Base-by-base conservation (phyloP, 2,329 filamentous ascomycete species). In the Aulographum hederae region DNA sequence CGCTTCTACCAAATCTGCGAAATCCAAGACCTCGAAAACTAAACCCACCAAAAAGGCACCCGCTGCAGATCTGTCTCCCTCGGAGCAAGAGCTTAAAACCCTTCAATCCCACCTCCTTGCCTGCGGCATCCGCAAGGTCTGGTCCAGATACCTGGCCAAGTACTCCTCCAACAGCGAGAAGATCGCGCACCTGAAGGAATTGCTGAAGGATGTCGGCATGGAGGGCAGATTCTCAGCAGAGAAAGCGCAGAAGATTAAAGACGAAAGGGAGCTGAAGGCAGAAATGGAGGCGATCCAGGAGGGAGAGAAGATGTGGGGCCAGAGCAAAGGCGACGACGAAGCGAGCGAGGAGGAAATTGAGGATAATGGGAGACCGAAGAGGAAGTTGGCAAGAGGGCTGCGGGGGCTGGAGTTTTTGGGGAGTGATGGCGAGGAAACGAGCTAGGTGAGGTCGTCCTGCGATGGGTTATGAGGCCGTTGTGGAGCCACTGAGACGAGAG, bases 71-170 rank as follows among this genome's bases (percentile, higher is more conserved):
- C 8, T 8, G 8, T 31, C 29, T 6, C 8, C 11, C 8, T 14
- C 35, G n/a, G 34, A 36, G 14, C 23, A 32, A 8, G 33, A 92
- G 50, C 78, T 94, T 48, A 95, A 93, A 53, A 78, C 74, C 30
- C 62, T 95, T 3, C 86, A 95, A 55, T 69, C 73, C 6, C 82
- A 86, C 53, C 67, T 98, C 5, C 57, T 76, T 28, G 93, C 94
- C 53, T 98, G 86, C 46, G 86, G 86, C 18, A 71, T 94, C 34
- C 77, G 82, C 32, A 95, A 94, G 50, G 69, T 94, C 38, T 98
- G 89, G 86, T 69, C 68, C 31, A 73, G 77, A 39, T 82, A 94
- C 53, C 65, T 98, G 18, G 80, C 80, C 50, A 61, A 72, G 33
- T 84, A 69, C 44, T 68, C 74, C 34, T 78, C 85, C 16, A 49